Percentiles rank a stretch among this genome's conserved stretches.
Evolutionary conservation across 192 early-diverging fungal genomes (phyloP).

Genomic region (Coemansia sp.): DNA sequence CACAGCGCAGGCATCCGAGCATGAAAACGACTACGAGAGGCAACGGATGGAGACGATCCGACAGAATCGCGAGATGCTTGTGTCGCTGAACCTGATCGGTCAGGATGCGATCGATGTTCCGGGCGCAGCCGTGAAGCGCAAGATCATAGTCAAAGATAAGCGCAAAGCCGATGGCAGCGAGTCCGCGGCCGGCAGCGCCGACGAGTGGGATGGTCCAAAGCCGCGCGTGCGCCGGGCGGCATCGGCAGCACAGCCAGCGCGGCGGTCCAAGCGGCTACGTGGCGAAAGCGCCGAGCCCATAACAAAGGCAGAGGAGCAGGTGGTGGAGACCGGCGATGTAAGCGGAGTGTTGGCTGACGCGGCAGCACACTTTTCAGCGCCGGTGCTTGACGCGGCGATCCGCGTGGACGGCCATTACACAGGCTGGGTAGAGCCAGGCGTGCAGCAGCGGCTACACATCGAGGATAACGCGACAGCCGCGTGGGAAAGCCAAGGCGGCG

Average conservation of each 20-base stretch:
- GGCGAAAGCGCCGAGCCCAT: constrained; percentile 38
- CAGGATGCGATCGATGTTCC: background rate
- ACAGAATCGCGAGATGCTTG: constrained; percentile 57
- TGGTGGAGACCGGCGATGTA: constrained; percentile 37
- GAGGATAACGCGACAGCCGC: constrained; percentile 56
- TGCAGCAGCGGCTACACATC: constrained; percentile 59
- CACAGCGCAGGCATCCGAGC: constrained; percentile 29
- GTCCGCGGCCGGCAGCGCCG: background rate
- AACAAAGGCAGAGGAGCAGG: constrained; percentile 21
- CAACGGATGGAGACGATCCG: constrained; percentile 60
- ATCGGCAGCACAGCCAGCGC: constrained; percentile 15
- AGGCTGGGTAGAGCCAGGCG: constrained; percentile 60
- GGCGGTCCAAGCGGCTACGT: constrained; percentile 38
- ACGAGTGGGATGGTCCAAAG: constrained; percentile 13
- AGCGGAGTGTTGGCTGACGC: constrained; percentile 39
- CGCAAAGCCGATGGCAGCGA: background rate
- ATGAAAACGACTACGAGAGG: constrained; percentile 50
- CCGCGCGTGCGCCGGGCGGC: no score
- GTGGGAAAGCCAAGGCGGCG: constrained; percentile 75
- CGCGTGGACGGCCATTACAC: constrained; percentile 60
- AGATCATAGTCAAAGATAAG: constrained; percentile 3
- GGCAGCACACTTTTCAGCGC: constrained; percentile 55
- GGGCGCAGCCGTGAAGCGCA: constrained; percentile 2
- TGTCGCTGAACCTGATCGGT: constrained; percentile 43
- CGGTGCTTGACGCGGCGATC: constrained; percentile 51